These are phyloP conservation scores for Aspergillus panamensis DNA, from an alignment of 495 filamentous ascomycete species.

Conservation along the genomic window DNA sequence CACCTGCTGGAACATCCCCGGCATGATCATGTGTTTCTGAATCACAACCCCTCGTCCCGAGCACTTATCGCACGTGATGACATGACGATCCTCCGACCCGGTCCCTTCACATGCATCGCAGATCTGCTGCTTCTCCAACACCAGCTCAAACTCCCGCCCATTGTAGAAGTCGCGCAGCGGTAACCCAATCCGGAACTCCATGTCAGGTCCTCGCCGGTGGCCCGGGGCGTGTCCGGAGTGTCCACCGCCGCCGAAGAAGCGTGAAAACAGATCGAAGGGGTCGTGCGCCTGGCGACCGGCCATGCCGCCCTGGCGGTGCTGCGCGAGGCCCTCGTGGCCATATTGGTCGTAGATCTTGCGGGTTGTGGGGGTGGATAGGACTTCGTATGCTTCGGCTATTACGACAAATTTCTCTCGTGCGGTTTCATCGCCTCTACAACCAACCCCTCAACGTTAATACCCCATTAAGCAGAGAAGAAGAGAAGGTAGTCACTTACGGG, in stretches of 20 bases:
- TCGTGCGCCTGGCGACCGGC: conserved; percentile 64
- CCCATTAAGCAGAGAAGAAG: neutral
- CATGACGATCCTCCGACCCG: conserved; percentile 75
- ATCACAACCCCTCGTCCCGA: conserved; percentile 74
- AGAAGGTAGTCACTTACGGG: conserved; percentile 57
- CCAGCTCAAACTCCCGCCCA: conserved; percentile 78
- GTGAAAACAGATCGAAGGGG: conserved; percentile 94
- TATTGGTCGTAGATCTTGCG: conserved; percentile 95
- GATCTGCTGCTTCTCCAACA: conserved; percentile 89
- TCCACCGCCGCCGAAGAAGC: conserved; percentile 92
- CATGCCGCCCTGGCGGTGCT: conserved; percentile 69
- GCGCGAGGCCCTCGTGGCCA: conserved; percentile 84
- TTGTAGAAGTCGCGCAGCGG: conserved; percentile 92
- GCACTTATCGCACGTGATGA: conserved; percentile 74
- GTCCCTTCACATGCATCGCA: conserved; percentile 90
- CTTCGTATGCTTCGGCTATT: conserved; percentile 94
- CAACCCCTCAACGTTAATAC: neutral
- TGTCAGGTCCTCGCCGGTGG: conserved; percentile 80
- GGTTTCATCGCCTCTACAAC: conserved; percentile 57
- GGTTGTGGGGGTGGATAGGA: conserved; percentile 74
- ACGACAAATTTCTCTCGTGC: conserved; percentile 92
- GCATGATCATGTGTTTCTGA: conserved; percentile 85
- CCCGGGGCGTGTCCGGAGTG: conserved; percentile 73
- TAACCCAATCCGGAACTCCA: conserved; percentile 82
- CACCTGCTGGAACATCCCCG: conserved; percentile 96